Evolutionary conservation across 805 yeast genomes (phyloP), one percentile per base, ranked within the genome.

Genomic region (Metschnikowia shivogae): DNA sequence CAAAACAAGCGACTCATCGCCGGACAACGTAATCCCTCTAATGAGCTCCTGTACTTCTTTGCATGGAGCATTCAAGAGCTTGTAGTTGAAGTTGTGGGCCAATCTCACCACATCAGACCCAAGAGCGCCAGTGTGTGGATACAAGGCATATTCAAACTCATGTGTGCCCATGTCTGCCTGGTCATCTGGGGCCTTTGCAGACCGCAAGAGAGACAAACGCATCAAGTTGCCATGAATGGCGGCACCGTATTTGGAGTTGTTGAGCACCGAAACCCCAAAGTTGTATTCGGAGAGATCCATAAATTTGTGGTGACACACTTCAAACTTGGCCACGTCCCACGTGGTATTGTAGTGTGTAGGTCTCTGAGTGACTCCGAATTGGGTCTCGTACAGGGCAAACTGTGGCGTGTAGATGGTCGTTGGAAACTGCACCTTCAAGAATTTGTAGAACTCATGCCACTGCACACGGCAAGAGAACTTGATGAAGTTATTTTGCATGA

Each of bases 321-420:
- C 99, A 64, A 92, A 92, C 63, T 89, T 90, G 46, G 98, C 98
- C 29, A 85, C 84, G 59, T 92, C 99, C 98, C 98, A 92, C 0
- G 88, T 72, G 0, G 99, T 92, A 62, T 92, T 93, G 69, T 74
- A 92, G 65, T 92, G 97, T 0, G 98, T 92, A 39, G 98, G 96
- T 54, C 98, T 80, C 57, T 78, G 82, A 5, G 96, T 92, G 37
- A 86, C 66, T 43, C 99, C 99, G 65, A 87, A 92, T 63, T 90
- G 96, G 2, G 97, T 89, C 64, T 92, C 99, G 63, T 88, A 93
- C 46, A 82, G 80, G 1, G 97, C 98, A 34, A 53, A 61, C 44
- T 59, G 74, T 17, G 90, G 93, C 33, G 79, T 74, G 54, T 79
- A 79, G 14, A 92, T 75, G 26, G 86, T 85, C 17, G 92, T 95